A percentile compares a stretch with the other conserved stretches of the same genome.
Conservation (phyloP, 2,329 filamentous ascomycete genomes). For the Talaromyces albobiverticillius region DNA sequence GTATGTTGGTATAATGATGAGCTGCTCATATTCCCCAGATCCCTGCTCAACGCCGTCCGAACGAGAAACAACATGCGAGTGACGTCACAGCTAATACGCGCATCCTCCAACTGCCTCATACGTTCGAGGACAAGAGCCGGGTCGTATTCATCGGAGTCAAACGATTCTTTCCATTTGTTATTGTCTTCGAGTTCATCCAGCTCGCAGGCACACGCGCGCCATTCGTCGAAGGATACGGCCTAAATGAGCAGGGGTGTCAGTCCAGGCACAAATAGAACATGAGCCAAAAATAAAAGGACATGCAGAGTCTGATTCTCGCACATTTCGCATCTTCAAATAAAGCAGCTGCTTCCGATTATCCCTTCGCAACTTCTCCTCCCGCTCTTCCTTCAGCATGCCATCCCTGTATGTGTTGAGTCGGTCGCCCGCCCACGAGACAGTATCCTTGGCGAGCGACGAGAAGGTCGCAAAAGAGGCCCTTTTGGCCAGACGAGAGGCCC, state of each 20-base stretch:
- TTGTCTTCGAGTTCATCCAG: conserved; percentile 78
- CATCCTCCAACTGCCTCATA: conserved; percentile 71
- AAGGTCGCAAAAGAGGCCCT: conserved; percentile 30
- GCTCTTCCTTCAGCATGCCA: conserved; percentile 52
- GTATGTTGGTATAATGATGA: conserved; percentile 78
- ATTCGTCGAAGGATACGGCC: conserved; percentile 68
- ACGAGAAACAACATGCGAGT: conserved; percentile 75
- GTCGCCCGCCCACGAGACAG: conserved; percentile 35
- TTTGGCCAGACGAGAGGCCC: conserved; percentile 19
- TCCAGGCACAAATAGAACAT: neutral
- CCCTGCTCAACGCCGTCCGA: conserved; percentile 74
- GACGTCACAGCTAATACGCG: conserved; percentile 68
- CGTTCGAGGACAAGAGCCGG: conserved; percentile 65
- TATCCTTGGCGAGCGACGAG: conserved; percentile 32
- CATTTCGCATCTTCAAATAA: conserved; percentile 63
- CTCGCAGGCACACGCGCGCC: conserved; percentile 71
- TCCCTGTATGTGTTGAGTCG: conserved; percentile 45
- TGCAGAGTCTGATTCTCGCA: conserved; percentile 26
- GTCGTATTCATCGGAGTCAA: conserved; percentile 68
- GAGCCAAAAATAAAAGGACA: conserved; percentile 25
- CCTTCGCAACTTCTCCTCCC: conserved; percentile 45
- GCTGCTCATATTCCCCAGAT: conserved; percentile 83
- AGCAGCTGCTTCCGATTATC: conserved; percentile 63
- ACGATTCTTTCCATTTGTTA: conserved; percentile 73
- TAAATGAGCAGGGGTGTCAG: conserved; percentile 29